Percentiles rank a stretch among this genome's conserved stretches.
Conservation (phyloP, 73 alveolate genomes). For the Paramecium biaurelia region DNA sequence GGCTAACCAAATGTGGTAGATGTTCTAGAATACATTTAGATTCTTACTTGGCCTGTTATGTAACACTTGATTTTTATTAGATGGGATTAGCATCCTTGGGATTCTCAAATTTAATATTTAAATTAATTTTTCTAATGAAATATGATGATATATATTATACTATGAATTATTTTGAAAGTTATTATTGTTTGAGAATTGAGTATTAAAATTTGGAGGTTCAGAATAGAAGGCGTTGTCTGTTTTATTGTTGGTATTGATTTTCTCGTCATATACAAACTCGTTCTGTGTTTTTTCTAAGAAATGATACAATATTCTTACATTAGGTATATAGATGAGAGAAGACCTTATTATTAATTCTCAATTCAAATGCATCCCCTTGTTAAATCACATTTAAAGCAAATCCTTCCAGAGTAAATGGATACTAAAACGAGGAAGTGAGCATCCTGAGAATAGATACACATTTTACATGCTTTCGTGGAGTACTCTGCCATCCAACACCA, state of each 20-base stretch:
- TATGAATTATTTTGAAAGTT: neutral
- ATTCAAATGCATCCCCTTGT: slow-evolving; percentile 53
- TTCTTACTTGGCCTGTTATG: neutral
- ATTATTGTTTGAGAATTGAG: neutral
- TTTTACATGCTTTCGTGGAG: slow-evolving; percentile 56
- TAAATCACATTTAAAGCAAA: slow-evolving; percentile 34
- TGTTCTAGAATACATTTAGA: neutral
- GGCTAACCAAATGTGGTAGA: neutral
- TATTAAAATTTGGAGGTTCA: slow-evolving; percentile 16
- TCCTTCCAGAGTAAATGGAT: slow-evolving; percentile 52
- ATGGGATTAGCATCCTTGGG: neutral
- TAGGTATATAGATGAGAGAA: slow-evolving; percentile 18
- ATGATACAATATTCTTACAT: neutral
- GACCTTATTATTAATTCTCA: slow-evolving; percentile 50
- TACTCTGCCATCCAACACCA: slow-evolving; percentile 1
- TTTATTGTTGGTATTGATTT: neutral
- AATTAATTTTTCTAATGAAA: neutral
- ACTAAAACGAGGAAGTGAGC: slow-evolving; percentile 47
- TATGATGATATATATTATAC: neutral
- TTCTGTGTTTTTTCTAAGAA: slow-evolving; percentile 24
- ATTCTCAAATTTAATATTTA: neutral
- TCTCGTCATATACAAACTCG: slow-evolving; percentile 50
- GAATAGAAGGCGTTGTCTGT: slow-evolving; percentile 29
- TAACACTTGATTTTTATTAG: neutral
- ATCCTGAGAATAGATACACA: neutral